Conservation (phyloP, 345 rosid species). For the Sonneratia caseolaris region DNA sequence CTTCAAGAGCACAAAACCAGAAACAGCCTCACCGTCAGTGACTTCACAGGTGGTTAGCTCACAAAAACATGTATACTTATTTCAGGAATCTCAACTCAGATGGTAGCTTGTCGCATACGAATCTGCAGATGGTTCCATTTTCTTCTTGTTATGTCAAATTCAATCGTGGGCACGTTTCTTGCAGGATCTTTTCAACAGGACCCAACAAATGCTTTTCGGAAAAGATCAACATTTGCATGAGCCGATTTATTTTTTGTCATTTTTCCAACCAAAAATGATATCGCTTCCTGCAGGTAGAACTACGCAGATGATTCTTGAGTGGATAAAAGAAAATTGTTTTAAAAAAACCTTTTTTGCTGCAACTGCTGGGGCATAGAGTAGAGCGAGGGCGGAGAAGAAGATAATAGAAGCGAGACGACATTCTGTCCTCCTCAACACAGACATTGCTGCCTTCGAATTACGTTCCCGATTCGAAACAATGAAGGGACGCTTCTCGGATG, state of each 20-base stretch:
- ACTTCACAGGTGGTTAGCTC: neutral
- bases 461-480: neutral
- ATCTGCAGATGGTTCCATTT: too few relatives aligned
- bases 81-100: too few relatives aligned
- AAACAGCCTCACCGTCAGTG: neutral
- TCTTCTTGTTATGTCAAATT: too few relatives aligned
- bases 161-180: too few relatives aligned
- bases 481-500: too few relatives aligned
- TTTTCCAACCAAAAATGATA: too few relatives aligned
- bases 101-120: too few relatives aligned
- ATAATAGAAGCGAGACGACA: neutral
- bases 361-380: constrained; percentile 16
- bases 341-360: constrained; percentile 34
- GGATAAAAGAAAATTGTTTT: neutral
- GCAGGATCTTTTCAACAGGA: too few relatives aligned
- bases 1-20: constrained; percentile 14
- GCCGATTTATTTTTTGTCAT: too few relatives aligned
- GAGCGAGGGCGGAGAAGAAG: constrained; percentile 5
- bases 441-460: neutral
- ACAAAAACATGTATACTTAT: too few relatives aligned
- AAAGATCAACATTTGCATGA: neutral
- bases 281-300: too few relatives aligned
- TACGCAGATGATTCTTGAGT: neutral
- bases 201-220: too few relatives aligned
- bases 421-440: neutral